Conservation (phyloP, 2,329 filamentous ascomycete genomes). For the Colletotrichum eremochloae region DNA sequence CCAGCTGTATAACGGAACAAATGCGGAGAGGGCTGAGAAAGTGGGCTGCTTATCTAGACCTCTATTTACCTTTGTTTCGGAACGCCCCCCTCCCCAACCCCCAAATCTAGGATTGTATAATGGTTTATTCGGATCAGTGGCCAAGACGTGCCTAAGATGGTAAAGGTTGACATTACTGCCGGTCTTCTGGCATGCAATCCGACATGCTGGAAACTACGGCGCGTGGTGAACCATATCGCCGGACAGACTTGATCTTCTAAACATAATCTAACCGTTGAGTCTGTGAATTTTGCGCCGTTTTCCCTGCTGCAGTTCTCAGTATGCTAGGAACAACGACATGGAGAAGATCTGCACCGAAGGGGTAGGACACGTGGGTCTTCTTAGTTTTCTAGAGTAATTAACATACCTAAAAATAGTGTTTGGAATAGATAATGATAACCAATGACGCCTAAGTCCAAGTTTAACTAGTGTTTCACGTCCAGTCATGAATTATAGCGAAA, state of each 20-base stretch:
- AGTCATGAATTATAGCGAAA: rapidly evolving
- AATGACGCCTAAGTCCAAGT: neutral
- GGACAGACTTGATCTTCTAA: too few relatives aligned
- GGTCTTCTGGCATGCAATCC: too few relatives aligned
- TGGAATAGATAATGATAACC: neutral
- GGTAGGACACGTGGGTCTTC: neutral
- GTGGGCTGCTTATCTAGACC: neutral
- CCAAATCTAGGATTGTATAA: neutral
- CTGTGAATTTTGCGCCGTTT: too few relatives aligned
- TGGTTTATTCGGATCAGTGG: neutral
- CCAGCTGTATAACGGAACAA: neutral
- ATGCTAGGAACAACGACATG: too few relatives aligned
- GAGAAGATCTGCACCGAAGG: too few relatives aligned
- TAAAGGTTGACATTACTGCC: neutral
- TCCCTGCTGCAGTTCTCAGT: too few relatives aligned
- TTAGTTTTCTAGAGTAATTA: neutral
- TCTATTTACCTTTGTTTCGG: neutral
- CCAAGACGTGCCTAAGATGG: neutral
- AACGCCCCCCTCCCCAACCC: neutral
- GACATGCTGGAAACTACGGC: too few relatives aligned
- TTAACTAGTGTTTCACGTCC: neutral
- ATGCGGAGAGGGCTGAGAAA: neutral
- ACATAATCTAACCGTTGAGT: too few relatives aligned
- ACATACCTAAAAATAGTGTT: too few relatives aligned
- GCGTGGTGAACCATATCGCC: too few relatives aligned